phyloP scores from a whole-genome alignment of 345 rosid genomes.

The Aquilaria sinensis region DNA sequence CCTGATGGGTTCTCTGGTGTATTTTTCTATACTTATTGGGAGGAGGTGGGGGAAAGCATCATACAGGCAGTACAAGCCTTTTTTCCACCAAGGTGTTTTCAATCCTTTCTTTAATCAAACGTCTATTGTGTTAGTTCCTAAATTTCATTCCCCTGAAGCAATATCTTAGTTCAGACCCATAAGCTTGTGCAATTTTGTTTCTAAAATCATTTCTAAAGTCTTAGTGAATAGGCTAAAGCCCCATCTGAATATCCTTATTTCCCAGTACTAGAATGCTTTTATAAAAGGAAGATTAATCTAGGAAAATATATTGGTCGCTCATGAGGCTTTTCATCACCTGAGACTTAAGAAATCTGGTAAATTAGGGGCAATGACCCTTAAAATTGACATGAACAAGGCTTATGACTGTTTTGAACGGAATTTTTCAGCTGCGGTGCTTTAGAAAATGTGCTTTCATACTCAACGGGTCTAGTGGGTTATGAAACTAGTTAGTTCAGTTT shows the following conservation, averaged over 20 bases:
- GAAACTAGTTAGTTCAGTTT: too few species aligned
- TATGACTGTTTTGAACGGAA: too few species aligned
- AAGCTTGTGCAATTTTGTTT: neutral
- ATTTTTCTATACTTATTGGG: too few species aligned
- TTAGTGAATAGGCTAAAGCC: neutral
- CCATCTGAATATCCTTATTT: neutral
- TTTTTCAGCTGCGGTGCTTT: too few species aligned
- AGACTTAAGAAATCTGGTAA: neutral
- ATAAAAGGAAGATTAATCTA: neutral
- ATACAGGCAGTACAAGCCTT: too few species aligned
- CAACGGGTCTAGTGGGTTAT: too few species aligned
- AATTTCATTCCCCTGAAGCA: neutral
- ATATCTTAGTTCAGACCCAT: neutral
- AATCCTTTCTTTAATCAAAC: neutral
- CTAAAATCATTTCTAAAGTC: neutral
- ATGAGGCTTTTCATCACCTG: neutral
- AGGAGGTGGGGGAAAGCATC: too few species aligned
- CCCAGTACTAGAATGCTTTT: neutral
- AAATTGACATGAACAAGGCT: too few species aligned
- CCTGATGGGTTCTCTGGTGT: too few species aligned
- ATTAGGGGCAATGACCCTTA: neutral
- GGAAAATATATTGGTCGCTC: neutral
- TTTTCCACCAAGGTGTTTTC: too few species aligned
- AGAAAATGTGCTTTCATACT: too few species aligned
- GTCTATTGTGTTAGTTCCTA: neutral